Conservation (phyloP, 805 yeast genomes). For the Danielia oregonensis region DNA sequence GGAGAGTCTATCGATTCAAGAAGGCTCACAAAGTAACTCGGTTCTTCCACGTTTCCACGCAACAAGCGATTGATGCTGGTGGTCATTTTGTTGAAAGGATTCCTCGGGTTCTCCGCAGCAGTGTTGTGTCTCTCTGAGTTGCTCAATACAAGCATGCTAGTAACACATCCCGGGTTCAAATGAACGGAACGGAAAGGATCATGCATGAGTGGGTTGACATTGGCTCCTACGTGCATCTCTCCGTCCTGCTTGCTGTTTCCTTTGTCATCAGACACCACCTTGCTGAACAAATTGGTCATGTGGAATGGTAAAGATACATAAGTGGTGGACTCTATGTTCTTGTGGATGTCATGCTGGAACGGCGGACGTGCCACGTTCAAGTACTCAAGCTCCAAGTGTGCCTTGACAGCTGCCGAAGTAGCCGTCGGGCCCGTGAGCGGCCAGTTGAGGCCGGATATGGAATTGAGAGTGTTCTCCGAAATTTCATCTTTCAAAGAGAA, state of each 20-base stretch:
- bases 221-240: constrained; percentile 46
- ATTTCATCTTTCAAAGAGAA: constrained; percentile 19
- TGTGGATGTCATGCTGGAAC: constrained; percentile 15
- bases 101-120: constrained; percentile 12
- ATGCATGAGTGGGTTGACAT: constrained; percentile 47
- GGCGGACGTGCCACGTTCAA: constrained; percentile 39
- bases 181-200: constrained; percentile 53
- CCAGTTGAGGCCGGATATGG: constrained; percentile 19
- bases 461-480: constrained; percentile 4
- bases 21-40: not conserved
- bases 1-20: not conserved
- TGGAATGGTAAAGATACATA: constrained; percentile 52
- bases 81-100: constrained; percentile 32
- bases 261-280: constrained; percentile 28
- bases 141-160: constrained; percentile 13
- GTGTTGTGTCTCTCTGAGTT: constrained; percentile 5
- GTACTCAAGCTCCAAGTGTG: constrained; percentile 22
- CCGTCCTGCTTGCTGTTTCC: constrained; percentile 39
- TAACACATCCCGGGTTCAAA: constrained; percentile 52
- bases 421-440: constrained; percentile 20
- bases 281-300: constrained; percentile 39
- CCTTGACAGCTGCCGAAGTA: constrained; percentile 12
- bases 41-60: constrained; percentile 5
- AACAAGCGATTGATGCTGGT: constrained; percentile 28
- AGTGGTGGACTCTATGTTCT: constrained; percentile 44